Conservation (phyloP, 441 rosid species). For the Hura crepitans region DNA sequence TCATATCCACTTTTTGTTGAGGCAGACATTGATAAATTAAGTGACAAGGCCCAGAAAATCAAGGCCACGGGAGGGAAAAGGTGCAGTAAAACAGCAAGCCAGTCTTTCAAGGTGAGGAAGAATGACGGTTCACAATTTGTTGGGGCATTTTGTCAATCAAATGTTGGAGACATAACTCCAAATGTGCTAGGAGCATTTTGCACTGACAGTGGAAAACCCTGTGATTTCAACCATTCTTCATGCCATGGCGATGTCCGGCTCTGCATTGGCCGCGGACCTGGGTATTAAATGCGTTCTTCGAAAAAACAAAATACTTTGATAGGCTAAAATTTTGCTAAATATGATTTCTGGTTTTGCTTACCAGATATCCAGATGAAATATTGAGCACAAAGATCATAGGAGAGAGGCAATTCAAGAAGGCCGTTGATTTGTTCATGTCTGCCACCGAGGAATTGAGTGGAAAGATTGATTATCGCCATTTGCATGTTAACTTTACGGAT, state of each 20-base stretch:
- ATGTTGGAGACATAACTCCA: conserved; percentile 54
- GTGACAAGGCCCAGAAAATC: conserved; percentile 28
- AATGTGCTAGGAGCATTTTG: conserved; percentile 61
- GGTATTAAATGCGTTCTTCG: conserved; percentile 31
- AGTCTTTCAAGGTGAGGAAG: conserved; percentile 47
- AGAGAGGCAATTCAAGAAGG: conserved; percentile 46
- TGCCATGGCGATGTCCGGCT: conserved; percentile 50
- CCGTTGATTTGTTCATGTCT: conserved; percentile 36
- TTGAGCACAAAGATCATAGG: conserved; percentile 50
- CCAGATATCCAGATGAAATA: conserved; percentile 50
- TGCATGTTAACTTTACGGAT: conserved; percentile 41
- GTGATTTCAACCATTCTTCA: conserved; percentile 57
- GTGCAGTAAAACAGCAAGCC: conserved; percentile 45
- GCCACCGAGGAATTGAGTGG: conserved; percentile 36
- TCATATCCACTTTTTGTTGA: background rate
- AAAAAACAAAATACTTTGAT: no score
- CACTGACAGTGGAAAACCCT: conserved; percentile 39
- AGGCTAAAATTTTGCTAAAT: background rate
- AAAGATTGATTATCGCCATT: conserved; percentile 45
- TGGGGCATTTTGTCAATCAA: conserved; percentile 57
- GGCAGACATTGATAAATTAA: conserved; percentile 20
- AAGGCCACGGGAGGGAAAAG: conserved; percentile 46
- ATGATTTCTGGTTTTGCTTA: background rate
- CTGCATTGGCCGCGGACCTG: conserved; percentile 60
- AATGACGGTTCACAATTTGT: conserved; percentile 41